Conservation (phyloP, 305 asterid genomes). For the Stenogyne calaminthoides region DNA sequence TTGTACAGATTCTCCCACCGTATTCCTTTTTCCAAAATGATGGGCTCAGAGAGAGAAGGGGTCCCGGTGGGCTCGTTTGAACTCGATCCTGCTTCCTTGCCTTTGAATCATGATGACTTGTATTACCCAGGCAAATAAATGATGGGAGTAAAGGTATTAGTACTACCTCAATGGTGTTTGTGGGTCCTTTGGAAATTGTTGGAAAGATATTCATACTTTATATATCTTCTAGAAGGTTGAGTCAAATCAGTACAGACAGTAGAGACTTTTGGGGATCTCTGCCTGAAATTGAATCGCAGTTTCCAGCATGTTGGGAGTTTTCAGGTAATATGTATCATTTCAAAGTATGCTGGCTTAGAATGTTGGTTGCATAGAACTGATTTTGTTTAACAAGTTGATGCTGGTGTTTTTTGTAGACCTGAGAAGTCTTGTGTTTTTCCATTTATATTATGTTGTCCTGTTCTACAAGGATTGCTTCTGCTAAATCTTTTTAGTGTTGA, state of each 20-base stretch:
- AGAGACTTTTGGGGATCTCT: slow-evolving; percentile 2
- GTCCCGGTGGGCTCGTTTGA: slow-evolving; percentile 58
- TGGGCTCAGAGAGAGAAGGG: slow-evolving; percentile 53
- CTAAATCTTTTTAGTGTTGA: background rate
- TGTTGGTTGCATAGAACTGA: slow-evolving; percentile 15
- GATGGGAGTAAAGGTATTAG: background rate
- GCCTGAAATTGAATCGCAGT: background rate
- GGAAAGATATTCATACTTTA: slow-evolving; percentile 21
- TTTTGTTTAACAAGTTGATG: background rate
- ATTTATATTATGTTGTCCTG: background rate
- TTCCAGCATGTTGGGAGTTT: slow-evolving; percentile 8
- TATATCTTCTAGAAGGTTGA: slow-evolving; percentile 37
- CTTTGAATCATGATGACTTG: slow-evolving; percentile 45
- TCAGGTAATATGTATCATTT: slow-evolving; percentile 24
- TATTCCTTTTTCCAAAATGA: slow-evolving; percentile 43
- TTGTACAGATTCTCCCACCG: slow-evolving; percentile 57
- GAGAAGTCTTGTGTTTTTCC: background rate
- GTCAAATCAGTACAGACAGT: background rate
- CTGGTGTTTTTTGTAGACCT: background rate
- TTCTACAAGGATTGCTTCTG: background rate
- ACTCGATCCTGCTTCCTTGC: slow-evolving; percentile 68
- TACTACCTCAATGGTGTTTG: slow-evolving; percentile 4
- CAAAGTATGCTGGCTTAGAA: slow-evolving; percentile 14
- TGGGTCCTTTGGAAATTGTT: slow-evolving; percentile 30
- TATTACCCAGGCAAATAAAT: slow-evolving; percentile 37